Percentiles rank a stretch among this genome's conserved stretches.
Conservation (phyloP, 306 rosid genomes). For the Pachyrhizus erosus region DNA sequence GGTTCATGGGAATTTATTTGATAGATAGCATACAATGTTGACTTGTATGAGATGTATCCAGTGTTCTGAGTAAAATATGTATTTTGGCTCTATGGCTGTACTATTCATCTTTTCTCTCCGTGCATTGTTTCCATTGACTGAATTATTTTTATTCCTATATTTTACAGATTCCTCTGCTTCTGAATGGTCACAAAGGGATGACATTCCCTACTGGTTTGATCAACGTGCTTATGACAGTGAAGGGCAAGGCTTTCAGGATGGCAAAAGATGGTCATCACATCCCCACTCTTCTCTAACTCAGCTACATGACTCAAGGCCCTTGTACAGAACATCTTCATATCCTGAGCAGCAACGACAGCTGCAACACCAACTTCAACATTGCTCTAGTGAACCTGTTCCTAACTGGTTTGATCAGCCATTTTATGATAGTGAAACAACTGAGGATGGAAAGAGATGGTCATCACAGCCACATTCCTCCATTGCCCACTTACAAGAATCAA, state of each 20-base stretch:
- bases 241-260: conserved; percentile 46
- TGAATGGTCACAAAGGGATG: conserved; percentile 63
- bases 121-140: conserved; percentile 19
- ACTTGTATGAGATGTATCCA: conserved; percentile 9
- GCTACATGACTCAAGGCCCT: conserved; percentile 58
- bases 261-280: conserved; percentile 67
- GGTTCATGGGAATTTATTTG: neutral
- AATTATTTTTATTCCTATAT: conserved; percentile 21
- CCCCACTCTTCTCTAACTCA: conserved; percentile 56
- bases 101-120: neutral
- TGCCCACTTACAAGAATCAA: conserved; percentile 41
- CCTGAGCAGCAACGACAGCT: conserved; percentile 77
- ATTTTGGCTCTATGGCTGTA: neutral
- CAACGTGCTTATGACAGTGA: conserved; percentile 50
- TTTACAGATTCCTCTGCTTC: conserved; percentile 59
- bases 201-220: conserved; percentile 50
- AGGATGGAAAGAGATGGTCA: conserved; percentile 62
- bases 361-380: conserved; percentile 55
- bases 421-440: conserved; percentile 49
- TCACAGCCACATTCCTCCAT: conserved; percentile 58
- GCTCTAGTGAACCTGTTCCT: conserved; percentile 71
- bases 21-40: conserved; percentile 5
- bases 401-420: conserved; percentile 60
- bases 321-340: conserved; percentile 85
- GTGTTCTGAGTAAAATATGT: conserved; percentile 11